These are phyloP conservation scores for Syzygium oleosum DNA, from an alignment of 345 rosid genomes.

Conservation along the genomic window DNA sequence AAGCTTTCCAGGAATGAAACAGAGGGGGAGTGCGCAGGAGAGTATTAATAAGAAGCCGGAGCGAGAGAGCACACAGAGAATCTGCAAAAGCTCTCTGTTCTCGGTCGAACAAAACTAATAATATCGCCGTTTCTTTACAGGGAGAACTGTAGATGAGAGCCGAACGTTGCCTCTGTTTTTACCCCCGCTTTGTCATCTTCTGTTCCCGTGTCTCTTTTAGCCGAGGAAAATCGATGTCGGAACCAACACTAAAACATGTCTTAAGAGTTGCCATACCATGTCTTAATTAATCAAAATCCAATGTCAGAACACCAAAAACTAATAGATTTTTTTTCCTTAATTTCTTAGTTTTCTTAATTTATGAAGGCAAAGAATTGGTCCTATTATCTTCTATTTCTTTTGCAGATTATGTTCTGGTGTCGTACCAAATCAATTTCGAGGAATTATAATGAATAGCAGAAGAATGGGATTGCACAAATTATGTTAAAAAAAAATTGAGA, in stretches of 20 bases:
- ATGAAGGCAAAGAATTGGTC: neutral
- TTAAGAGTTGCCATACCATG: neutral
- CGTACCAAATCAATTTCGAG: neutral
- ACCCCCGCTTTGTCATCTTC: neutral
- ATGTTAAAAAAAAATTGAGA: neutral
- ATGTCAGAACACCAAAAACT: neutral
- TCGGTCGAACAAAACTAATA: neutral
- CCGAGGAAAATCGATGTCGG: neutral
- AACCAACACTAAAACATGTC: neutral
- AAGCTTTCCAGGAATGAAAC: neutral
- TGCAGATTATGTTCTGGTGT: neutral
- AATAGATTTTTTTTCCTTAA: neutral
- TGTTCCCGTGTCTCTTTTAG: neutral
- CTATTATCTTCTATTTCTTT: neutral
- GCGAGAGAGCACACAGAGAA: neutral
- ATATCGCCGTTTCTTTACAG: neutral
- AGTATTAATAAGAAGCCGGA: neutral
- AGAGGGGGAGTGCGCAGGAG: neutral
- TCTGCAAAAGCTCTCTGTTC: neutral
- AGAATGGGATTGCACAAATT: no score
- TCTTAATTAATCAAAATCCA: neutral
- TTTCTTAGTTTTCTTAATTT: neutral
- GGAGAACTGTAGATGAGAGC: neutral
- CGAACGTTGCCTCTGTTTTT: neutral
- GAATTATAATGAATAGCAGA: no score